Evolutionary conservation across 2,329 filamentous ascomycete species (phyloP), one percentile per base, ranked within the genome.

Genomic region (Lachnellula subtilissima): DNA sequence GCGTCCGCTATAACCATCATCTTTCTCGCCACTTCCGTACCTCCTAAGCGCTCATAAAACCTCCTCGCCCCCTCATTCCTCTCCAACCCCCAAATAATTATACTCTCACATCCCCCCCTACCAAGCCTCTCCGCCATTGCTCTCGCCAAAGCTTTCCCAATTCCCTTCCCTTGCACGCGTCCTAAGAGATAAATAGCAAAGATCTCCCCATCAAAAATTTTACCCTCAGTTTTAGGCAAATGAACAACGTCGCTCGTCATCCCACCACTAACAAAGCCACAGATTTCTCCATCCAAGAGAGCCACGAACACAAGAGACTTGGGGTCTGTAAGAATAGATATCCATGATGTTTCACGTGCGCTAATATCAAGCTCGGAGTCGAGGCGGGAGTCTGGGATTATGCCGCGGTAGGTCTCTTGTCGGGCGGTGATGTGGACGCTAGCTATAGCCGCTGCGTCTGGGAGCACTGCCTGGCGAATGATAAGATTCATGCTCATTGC

Each of bases 221-320:
- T 50, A 50, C 48, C 48, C 48, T 39, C 36, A 50, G 5, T 50
- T n/a, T 50, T 50, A 23, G 48, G 28, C 35, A 46, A 46, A 53
- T 53, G 22, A 47, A 53, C n/a, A 35, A 47, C 36, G 15, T 53
- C 50, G 50, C 40, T 46, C 25, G 50, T 47, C 37, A 32, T 46
- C 39, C 50, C 50, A 53, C 50, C 50, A 53, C 50, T 53, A 46
- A 47, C 28, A 47, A 53, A 53, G 42, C 50, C 42, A 47, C 50
- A 53, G 39, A 53, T 53, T 53, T 53, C 40, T 46, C 25, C 40
- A 53, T 53, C 50, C 23, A 53, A 47, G 40, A 53, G 39, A 46
- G 50, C 50, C 22, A 53, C 50, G 37, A 53, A 53, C 19, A 53
- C 50, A 28, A 46, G 40, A 53, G 40, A 46, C 40, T 46, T 53